These are phyloP conservation scores for Strombidium stylifer DNA, from an alignment of 73 alveolate species.

Conservation along the genomic window DNA sequence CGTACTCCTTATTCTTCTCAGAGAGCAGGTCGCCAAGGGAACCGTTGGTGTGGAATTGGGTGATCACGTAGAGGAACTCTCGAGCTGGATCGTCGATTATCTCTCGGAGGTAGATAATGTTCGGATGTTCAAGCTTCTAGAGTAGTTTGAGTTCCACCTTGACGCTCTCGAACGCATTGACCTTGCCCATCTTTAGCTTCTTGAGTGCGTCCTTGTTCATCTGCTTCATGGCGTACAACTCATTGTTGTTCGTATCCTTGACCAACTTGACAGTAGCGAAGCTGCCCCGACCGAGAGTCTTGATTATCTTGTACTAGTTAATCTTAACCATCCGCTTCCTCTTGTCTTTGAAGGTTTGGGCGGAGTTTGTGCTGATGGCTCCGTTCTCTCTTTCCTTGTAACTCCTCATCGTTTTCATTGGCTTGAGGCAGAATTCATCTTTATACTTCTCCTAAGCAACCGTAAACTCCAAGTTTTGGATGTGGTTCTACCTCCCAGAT, in stretches of 20 bases:
- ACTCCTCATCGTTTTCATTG: too few relatives aligned
- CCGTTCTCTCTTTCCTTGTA: too few relatives aligned
- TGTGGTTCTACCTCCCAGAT: too few relatives aligned
- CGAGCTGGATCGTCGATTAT: slow-evolving; percentile 46
- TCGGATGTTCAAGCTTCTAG: slow-evolving; percentile 53
- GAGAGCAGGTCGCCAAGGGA: too few relatives aligned
- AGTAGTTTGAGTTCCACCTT: slow-evolving; percentile 37
- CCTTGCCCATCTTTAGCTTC: slow-evolving; percentile 9
- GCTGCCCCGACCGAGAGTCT: slow-evolving; percentile 1
- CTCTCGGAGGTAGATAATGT: slow-evolving; percentile 35
- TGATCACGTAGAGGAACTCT: slow-evolving; percentile 26
- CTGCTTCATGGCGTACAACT: slow-evolving; percentile 1
- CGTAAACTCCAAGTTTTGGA: too few relatives aligned
- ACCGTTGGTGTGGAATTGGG: too few relatives aligned
- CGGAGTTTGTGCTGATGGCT: too few relatives aligned
- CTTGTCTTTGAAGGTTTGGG: too few relatives aligned
- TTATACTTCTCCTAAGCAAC: too few relatives aligned
- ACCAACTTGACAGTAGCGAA: background rate
- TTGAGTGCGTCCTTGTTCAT: background rate
- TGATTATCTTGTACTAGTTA: background rate
- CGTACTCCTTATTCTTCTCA: too few relatives aligned
- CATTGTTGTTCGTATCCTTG: background rate
- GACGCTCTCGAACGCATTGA: slow-evolving; percentile 29
- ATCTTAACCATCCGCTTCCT: too few relatives aligned
- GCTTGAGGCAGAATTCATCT: too few relatives aligned